Conservation (phyloP, 179 eudicot genomes). For the Silene vulgaris region DNA sequence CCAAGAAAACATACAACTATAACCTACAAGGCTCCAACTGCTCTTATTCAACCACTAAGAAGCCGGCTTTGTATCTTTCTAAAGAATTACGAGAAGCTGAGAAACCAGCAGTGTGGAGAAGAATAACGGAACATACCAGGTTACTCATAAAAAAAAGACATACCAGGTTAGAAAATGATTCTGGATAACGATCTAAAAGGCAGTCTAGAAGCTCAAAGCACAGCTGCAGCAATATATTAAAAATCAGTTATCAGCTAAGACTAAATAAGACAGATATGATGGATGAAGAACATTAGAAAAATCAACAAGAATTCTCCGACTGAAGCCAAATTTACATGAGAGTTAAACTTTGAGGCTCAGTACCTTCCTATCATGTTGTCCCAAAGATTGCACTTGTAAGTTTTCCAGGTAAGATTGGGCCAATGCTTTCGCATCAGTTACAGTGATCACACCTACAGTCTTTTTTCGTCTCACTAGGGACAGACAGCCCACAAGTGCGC, state of each 20-base stretch:
- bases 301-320: not conserved
- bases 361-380: constrained; percentile 87
- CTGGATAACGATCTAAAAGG: constrained; percentile 55
- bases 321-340: constrained; percentile 13
- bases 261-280: not conserved
- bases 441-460: constrained; percentile 50
- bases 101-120: not conserved
- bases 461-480: constrained; percentile 68
- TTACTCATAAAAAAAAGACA: not conserved
- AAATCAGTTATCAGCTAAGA: constrained; percentile 1
- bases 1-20: not conserved
- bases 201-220: constrained; percentile 81
- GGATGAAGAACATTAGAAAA: not conserved
- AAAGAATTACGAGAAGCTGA: not conserved
- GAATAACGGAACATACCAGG: constrained; percentile 42
- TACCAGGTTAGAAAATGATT: constrained; percentile 59
- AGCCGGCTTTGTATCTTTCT: not conserved
- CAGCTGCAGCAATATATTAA: constrained; percentile 49
- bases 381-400: constrained; percentile 72
- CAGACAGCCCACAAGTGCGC: constrained; percentile 92
- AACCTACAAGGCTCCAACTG: not conserved
- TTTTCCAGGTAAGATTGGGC: constrained; percentile 54
- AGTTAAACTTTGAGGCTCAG: constrained; percentile 6
- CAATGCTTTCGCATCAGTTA: constrained; percentile 54
- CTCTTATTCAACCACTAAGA: not conserved